Evolutionary conservation across 1,284 basidiomycete species (phyloP).

Genomic region (Meira nashicola): DNA sequence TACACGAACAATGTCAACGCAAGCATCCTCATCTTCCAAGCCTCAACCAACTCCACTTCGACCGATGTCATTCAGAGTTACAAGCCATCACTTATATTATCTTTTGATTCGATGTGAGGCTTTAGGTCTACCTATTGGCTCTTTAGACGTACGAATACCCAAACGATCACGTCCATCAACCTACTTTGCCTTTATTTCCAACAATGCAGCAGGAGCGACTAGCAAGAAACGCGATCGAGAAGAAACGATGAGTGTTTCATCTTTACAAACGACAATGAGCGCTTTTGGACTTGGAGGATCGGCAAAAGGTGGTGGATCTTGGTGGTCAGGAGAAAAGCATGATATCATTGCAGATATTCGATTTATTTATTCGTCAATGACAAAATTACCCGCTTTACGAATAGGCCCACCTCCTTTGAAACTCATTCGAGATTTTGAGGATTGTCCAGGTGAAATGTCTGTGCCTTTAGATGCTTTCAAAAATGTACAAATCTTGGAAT

Average conservation of each 20-base stretch:
- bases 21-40: not conserved
- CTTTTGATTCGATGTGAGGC: conserved; percentile 79
- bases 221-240: conserved; percentile 20
- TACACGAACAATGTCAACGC: not conserved
- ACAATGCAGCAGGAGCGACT: conserved; percentile 54
- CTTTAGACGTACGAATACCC: conserved; percentile 65
- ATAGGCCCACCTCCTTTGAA: conserved; percentile 56
- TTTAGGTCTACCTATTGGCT: conserved; percentile 65
- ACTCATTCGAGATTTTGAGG: conserved; percentile 65
- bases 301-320: not conserved
- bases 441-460: conserved; percentile 67
- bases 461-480: conserved; percentile 78
- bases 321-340: conserved; percentile 38
- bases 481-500: conserved; percentile 69
- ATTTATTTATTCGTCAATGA: conserved; percentile 79
- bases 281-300: conserved; percentile 10
- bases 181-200: conserved; percentile 61
- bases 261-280: conserved; percentile 67
- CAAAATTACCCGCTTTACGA: conserved; percentile 68
- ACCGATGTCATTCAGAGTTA: conserved; percentile 61
- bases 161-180: conserved; percentile 10
- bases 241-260: conserved; percentile 70
- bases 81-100: conserved; percentile 80
- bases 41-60: not conserved
- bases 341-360: conserved; percentile 66